These are phyloP conservation scores for Jaltomata sinuosa DNA, from an alignment of 257 asterid genomes.

Conservation along the genomic window DNA sequence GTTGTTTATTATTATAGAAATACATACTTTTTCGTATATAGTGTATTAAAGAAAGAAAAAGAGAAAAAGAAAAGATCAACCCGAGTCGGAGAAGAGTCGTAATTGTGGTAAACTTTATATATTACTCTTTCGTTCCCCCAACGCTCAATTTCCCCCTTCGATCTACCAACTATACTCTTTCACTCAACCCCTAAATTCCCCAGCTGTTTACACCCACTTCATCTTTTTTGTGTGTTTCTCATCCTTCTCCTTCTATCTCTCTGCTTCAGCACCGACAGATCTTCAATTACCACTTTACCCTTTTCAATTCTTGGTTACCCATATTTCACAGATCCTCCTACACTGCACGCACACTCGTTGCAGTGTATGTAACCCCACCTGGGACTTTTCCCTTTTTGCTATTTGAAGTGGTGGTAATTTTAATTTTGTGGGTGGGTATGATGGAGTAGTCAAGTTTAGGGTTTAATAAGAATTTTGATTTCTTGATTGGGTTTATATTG, in stretches of 20 bases:
- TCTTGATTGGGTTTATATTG: not conserved
- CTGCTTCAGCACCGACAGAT: not conserved
- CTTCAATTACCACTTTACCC: not conserved
- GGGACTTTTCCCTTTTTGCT: not conserved
- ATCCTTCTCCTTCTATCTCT: not conserved
- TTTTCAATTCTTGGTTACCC: not conserved
- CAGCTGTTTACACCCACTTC: not conserved
- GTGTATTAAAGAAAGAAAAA: not conserved
- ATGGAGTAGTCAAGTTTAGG: slow-evolving; percentile 1
- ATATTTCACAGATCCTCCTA: not conserved
- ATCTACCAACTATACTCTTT: not conserved
- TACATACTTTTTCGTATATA: too few species aligned
- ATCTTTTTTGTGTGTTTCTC: not conserved
- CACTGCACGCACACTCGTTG: not conserved
- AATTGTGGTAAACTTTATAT: not conserved
- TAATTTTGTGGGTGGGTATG: not conserved
- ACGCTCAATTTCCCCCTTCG: not conserved
- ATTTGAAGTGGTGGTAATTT: not conserved
- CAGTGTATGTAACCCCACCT: not conserved
- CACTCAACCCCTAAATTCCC: not conserved
- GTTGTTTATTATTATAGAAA: too few species aligned
- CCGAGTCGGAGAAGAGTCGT: not conserved
- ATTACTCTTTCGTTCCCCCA: not conserved
- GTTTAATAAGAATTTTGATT: not conserved
- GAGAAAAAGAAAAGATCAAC: not conserved